Evolutionary conservation across 306 rosid species (phyloP).

Genomic region (Sechiopsis laciniata): DNA sequence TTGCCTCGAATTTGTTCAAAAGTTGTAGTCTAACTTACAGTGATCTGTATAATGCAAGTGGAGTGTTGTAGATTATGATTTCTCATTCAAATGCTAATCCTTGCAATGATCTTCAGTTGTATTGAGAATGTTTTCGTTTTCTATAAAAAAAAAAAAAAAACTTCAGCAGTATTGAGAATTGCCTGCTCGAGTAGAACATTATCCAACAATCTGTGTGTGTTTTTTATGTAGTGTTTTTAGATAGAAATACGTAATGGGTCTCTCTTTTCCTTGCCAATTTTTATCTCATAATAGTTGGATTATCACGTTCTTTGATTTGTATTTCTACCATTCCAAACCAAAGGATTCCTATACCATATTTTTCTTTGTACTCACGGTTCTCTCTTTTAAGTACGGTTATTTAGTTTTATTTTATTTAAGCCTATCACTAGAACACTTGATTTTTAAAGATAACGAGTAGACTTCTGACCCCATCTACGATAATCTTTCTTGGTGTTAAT

Average conservation of each 20-base stretch:
- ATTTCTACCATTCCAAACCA: too few relatives aligned
- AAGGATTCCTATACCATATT: too few relatives aligned
- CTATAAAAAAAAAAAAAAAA: too few relatives aligned
- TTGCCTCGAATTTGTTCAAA: neutral
- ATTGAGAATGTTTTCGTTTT: too few relatives aligned
- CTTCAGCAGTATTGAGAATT: neutral
- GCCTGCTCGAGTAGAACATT: neutral
- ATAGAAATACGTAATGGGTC: neutral
- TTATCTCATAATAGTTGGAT: neutral
- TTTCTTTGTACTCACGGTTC: too few relatives aligned
- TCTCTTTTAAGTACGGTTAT: too few relatives aligned
- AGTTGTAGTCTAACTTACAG: neutral
- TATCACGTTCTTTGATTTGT: neutral
- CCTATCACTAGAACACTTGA: too few relatives aligned
- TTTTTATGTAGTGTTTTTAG: neutral
- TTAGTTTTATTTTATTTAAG: too few relatives aligned
- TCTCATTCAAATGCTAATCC: slow-evolving; percentile 2
- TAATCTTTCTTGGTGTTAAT: too few relatives aligned
- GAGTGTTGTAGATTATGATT: neutral
- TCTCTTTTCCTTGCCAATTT: neutral
- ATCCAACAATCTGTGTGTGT: neutral
- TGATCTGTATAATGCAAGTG: neutral
- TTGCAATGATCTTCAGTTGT: neutral
- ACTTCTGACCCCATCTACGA: too few relatives aligned
- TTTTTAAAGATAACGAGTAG: too few relatives aligned